Evolutionary conservation across 2,329 filamentous ascomycete species (phyloP), one percentile per base, ranked within the genome.

Genomic region (Xenoacremonium recifei): DNA sequence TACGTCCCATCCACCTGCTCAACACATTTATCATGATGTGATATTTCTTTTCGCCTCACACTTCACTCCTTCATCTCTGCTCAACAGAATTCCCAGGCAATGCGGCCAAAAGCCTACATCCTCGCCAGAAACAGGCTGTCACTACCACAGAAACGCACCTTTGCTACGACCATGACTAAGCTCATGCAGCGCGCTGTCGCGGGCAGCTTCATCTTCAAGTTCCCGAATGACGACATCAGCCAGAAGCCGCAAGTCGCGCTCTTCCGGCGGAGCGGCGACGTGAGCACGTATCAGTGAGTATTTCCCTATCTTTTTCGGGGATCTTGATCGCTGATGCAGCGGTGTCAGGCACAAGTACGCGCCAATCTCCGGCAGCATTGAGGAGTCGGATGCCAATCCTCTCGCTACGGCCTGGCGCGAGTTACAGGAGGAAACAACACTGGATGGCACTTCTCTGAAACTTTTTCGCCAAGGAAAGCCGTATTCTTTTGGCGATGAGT

Each of bases 291-390:
- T 52, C 73, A 64, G 79, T 84, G 63, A 48, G 72, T 30, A 21
- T 21, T 18, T 11, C 13, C 19, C 44, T 48, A 32, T 35, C 23
- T 37, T 13, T 13, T 19, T 44, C 31, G 6, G 4, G 15, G 6
- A 9, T 21, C 10, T 20, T 29, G 18, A 11, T 2, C 7, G 15
- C 32, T 33, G 29, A 19, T 32, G n/a, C 5, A 13, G 15, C 35
- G 19, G 20, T 39, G 15, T 19, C 46, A 76, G 73, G 53, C 73
- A 73, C 54, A 80, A 75, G 55, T 72, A 81, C 37, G 81, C 79
- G 0, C 78, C 82, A 1, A 76, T 85, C 15, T 81, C 81, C 0
- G 83, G 83, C 27, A 75, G 70, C 40, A 76, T 87, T 37, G 76
- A 84, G 3, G 39, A 64, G 5, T 57, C 62, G 0, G 82, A 86